phyloP scores from a whole-genome alignment of 2,329 filamentous ascomycete species.

The Acrodontium crateriforme region DNA sequence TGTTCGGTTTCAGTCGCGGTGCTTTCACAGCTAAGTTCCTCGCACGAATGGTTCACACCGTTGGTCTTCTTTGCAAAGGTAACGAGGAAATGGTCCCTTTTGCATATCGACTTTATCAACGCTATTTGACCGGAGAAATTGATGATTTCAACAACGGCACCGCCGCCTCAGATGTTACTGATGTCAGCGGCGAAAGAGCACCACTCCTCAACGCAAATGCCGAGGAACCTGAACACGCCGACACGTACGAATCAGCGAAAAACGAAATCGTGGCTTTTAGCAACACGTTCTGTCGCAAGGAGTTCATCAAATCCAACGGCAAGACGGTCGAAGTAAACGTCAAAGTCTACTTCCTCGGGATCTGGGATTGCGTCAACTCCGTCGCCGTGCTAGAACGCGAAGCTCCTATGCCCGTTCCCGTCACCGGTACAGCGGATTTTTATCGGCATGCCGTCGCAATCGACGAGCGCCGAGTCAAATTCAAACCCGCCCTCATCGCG shows the following conservation, averaged over 20 bases:
- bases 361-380: constrained; percentile 38
- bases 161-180: no score
- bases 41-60: constrained; percentile 77
- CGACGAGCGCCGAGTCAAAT: constrained; percentile 58
- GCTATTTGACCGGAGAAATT: no score
- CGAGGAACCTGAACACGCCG: no score
- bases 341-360: constrained; percentile 59
- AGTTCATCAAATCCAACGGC: constrained; percentile 65
- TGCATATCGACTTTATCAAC: no score
- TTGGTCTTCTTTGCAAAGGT: constrained; percentile 64
- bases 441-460: constrained; percentile 59
- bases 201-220: no score
- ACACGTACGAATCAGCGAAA: no score
- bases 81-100: constrained; percentile 79
- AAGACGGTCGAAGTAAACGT: constrained; percentile 76
- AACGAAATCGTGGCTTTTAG: no score
- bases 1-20: constrained; percentile 23
- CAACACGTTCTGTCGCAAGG: no score
- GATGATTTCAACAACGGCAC: no score
- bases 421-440: constrained; percentile 40
- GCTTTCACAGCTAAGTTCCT: constrained; percentile 24
- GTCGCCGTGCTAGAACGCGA: constrained; percentile 60
- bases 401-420: constrained; percentile 58
- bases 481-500: constrained; percentile 53
- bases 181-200: no score